Conservation (phyloP, 2,329 filamentous ascomycete genomes). For the Cladosporium sp. region DNA sequence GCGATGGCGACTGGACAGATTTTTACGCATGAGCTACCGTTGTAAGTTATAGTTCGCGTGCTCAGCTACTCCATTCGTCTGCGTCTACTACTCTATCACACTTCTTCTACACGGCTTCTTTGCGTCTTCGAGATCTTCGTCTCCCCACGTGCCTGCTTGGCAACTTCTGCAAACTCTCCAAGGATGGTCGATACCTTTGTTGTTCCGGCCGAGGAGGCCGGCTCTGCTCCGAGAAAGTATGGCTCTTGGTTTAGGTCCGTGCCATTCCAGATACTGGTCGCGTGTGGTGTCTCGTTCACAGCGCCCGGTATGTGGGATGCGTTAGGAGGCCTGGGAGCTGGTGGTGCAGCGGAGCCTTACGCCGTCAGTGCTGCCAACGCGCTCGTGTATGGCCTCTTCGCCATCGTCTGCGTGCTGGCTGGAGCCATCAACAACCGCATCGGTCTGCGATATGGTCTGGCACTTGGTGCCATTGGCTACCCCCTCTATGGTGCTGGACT, state of each 20-base stretch:
- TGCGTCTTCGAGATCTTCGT: not conserved
- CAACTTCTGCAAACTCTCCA: not conserved
- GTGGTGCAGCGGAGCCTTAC: constrained; percentile 10
- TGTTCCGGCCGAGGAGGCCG: constrained; percentile 3
- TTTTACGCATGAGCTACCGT: not conserved
- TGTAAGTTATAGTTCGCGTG: not conserved
- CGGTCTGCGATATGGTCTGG: constrained; percentile 14
- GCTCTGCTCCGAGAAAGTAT: not conserved
- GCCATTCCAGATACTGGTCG: constrained; percentile 19
- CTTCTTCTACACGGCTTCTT: not conserved
- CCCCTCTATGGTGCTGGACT: constrained; percentile 46
- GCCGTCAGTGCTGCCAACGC: constrained; percentile 11
- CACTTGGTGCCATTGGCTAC: constrained; percentile 41
- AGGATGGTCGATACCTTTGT: constrained; percentile 8
- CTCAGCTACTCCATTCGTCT: not conserved
- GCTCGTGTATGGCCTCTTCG: constrained; percentile 12
- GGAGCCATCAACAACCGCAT: constrained; percentile 38
- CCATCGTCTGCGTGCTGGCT: constrained; percentile 12
- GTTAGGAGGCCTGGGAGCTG: constrained; percentile 17
- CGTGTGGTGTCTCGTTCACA: constrained; percentile 17
- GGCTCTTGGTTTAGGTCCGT: constrained; percentile 11
- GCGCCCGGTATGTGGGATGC: constrained; percentile 21
- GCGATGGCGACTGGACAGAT: constrained; percentile 5
- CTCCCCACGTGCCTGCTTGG: not conserved
- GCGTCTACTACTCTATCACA: constrained; percentile 1